Percentiles rank a stretch among this genome's conserved stretches.
phyloP scores from a whole-genome alignment of 208 protist genomes.

The Leishmania lainsoni region DNA sequence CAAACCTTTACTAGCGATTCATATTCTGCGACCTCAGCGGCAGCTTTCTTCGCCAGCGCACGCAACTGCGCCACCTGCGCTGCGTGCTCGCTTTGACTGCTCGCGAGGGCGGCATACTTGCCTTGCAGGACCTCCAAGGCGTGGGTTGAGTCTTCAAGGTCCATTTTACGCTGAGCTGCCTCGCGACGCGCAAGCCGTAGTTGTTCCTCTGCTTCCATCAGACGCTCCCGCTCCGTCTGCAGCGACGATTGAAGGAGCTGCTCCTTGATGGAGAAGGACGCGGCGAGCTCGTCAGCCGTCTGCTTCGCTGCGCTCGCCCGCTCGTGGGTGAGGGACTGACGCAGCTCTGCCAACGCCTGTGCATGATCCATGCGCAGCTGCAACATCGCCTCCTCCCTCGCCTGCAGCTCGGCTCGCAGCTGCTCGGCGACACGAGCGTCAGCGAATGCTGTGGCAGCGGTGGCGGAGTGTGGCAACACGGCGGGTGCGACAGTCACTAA shows the following conservation, averaged over 20 bases:
- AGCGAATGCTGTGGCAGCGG: slow-evolving; percentile 3
- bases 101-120: slow-evolving; percentile 6
- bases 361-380: slow-evolving; percentile 53
- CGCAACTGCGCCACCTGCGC: slow-evolving; percentile 24
- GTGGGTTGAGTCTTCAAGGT: slow-evolving; percentile 19
- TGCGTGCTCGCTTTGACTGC: slow-evolving; percentile 15
- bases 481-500: neutral
- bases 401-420: slow-evolving; percentile 43
- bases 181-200: slow-evolving; percentile 27
- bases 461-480: neutral
- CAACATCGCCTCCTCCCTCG: slow-evolving; percentile 42
- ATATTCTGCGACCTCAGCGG: slow-evolving; percentile 21
- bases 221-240: slow-evolving; percentile 53
- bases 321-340: slow-evolving; percentile 45
- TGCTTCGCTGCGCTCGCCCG: slow-evolving; percentile 48
- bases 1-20: slow-evolving; percentile 26
- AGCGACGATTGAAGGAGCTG: slow-evolving; percentile 49
- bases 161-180: slow-evolving; percentile 19
- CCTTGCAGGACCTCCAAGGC: slow-evolving; percentile 16
- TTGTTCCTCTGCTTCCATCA: slow-evolving; percentile 39
- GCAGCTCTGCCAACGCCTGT: slow-evolving; percentile 51
- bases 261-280: slow-evolving; percentile 61
- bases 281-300: slow-evolving; percentile 48
- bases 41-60: slow-evolving; percentile 18
- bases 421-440: slow-evolving; percentile 23